Evolutionary conservation across 345 rosid species (phyloP).

Genomic region (Brassica juncea): DNA sequence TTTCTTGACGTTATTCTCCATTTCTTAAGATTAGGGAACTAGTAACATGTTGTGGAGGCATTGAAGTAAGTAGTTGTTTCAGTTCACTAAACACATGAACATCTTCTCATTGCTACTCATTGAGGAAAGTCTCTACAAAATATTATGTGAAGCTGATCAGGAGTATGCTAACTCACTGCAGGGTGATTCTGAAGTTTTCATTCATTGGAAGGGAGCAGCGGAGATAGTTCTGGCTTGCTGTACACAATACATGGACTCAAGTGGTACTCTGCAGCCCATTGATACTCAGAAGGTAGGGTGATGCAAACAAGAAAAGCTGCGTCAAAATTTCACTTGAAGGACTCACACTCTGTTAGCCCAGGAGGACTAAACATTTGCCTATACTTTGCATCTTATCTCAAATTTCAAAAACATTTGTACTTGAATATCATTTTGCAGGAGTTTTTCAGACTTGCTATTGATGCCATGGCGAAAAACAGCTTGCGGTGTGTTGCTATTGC

Average conservation of each 20-base stretch:
- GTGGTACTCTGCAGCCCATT: constrained; percentile 56
- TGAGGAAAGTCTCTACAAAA: not conserved
- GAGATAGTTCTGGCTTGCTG: constrained; percentile 90
- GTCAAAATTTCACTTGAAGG: not conserved
- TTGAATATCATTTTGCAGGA: constrained; percentile 48
- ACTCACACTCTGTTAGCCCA: not conserved
- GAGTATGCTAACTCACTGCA: constrained; percentile 34
- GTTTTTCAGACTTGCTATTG: constrained; percentile 64
- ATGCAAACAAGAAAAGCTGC: not conserved
- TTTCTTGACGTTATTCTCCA: constrained; percentile 22
- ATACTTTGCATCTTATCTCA: constrained; percentile 1
- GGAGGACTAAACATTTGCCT: constrained; percentile 1
- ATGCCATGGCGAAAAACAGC: constrained; percentile 86
- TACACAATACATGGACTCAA: constrained; percentile 67
- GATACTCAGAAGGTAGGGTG: constrained; percentile 64
- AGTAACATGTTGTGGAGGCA: not conserved
- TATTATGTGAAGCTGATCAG: constrained; percentile 12
- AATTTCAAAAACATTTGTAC: not conserved
- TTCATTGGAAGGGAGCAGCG: constrained; percentile 99
- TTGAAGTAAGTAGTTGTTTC: not conserved
- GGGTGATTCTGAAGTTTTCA: constrained; percentile 71
- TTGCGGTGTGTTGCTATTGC: constrained; percentile 98
- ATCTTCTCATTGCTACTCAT: not conserved
- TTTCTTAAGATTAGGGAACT: not conserved
- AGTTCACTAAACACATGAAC: not conserved